Evolutionary conservation across 2,329 filamentous ascomycete species (phyloP), one percentile per base, ranked within the genome.

Genomic region (Aspergillus japonicus): DNA sequence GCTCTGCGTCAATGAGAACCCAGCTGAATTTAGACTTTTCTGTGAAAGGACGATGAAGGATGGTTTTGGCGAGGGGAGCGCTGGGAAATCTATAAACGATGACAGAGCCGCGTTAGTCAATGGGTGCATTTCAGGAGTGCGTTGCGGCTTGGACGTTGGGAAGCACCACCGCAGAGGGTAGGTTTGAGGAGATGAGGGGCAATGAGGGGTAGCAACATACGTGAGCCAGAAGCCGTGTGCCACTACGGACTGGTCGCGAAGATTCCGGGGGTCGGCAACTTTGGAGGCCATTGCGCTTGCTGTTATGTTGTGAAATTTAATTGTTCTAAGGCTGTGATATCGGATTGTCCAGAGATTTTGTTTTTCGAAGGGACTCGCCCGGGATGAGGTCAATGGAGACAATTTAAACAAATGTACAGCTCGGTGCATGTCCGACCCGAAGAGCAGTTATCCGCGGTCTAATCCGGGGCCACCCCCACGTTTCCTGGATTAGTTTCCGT

Each of bases 1-100:
- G 75, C 64, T 78, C 75, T 35, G 72, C 73, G 50, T 78, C 75
- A 39, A 78, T 66, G 10, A 77, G 64, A 21, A 77, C 73, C 75
- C 75, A 78, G 62, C 68, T 71, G 62, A 72, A 73, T 19, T 33
- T n/a, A 11, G 53, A 31, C 49, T 64, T 65, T 31, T 61, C 56
- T 5, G 65, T 62, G 21, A 68, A 62, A 29, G 66, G 64, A 6
- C 69, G 65, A 50, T 69, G 71, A n/a, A 75, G 63, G n/a, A 75
- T 67, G 5, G 71, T 70, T 62, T 70, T 73, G 33, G 72, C 73
- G 31, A 74, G 62, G 39, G 64, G 65, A 6, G 69, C 62, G 29
- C 69, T 73, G 50, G 72, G 70, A 23, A 74, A 65, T 2, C 72
- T 73, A 23, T 5, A 5, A 19, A 16, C 16, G 16, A 44, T 7